Conservation (phyloP, 495 filamentous ascomycete genomes). For the Penicillium silybi region DNA sequence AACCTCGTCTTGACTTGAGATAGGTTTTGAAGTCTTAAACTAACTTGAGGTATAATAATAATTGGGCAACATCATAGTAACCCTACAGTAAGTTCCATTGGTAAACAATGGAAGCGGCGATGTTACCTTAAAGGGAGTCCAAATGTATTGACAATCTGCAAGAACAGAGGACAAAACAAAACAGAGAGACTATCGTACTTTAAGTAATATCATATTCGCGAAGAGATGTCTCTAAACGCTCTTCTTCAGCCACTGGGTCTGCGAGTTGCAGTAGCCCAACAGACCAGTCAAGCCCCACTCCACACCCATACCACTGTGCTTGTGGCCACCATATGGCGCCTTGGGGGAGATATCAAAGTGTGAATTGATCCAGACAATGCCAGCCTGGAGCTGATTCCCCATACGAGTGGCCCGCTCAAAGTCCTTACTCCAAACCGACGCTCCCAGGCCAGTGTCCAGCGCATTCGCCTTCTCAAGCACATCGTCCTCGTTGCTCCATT, state of each 20-base stretch:
- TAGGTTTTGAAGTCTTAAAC: too few species aligned
- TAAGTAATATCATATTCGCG: not conserved
- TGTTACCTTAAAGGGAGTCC: too few species aligned
- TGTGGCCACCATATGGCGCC: constrained; percentile 61
- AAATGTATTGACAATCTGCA: not conserved
- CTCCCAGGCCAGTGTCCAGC: constrained; percentile 51
- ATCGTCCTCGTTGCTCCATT: constrained; percentile 56
- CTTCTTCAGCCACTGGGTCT: constrained; percentile 29
- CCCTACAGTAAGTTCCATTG: too few species aligned
- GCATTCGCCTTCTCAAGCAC: constrained; percentile 55
- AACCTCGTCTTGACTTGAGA: too few species aligned
- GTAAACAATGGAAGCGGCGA: too few species aligned
- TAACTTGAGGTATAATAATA: too few species aligned
- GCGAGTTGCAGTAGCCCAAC: constrained; percentile 54
- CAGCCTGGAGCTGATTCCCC: constrained; percentile 48
- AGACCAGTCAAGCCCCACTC: constrained; percentile 59
- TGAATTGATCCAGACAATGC: constrained; percentile 55
- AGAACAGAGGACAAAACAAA: not conserved
- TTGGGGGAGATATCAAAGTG: constrained; percentile 45
- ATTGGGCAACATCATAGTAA: too few species aligned
- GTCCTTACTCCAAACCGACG: constrained; percentile 51
- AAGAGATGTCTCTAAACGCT: not conserved
- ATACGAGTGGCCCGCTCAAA: constrained; percentile 44
- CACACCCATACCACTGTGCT: constrained; percentile 61
- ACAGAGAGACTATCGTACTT: too few species aligned